These are phyloP conservation scores for Stagonosporopsis rhizophila DNA, from an alignment of 2,329 filamentous ascomycete species.

Conservation along the genomic window DNA sequence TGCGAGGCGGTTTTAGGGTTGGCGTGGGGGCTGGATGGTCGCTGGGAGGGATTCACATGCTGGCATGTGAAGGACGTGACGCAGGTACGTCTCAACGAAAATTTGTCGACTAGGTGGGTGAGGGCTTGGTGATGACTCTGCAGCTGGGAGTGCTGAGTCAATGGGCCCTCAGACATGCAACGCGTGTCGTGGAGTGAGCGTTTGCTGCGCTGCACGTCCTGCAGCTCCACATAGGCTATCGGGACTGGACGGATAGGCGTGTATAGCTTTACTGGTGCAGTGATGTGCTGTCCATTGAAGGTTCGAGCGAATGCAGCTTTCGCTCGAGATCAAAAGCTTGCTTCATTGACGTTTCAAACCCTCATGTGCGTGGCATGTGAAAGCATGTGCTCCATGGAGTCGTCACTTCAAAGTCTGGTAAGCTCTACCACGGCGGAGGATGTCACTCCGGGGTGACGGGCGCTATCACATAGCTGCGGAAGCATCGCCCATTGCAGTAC, in stretches of 20 bases:
- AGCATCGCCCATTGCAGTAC: constrained; percentile 7
- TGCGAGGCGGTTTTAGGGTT: constrained; percentile 4
- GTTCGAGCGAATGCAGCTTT: not conserved
- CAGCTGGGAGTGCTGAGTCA: not conserved
- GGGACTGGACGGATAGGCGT: not conserved
- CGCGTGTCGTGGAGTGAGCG: not conserved
- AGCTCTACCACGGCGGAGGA: constrained; percentile 1
- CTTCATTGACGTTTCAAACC: not conserved
- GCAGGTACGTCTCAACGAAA: constrained; percentile 20
- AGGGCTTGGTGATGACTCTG: not conserved
- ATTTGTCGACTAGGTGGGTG: not conserved
- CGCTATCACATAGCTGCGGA: constrained; percentile 9
- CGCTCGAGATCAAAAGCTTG: not conserved
- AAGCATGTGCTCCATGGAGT: constrained; percentile 11
- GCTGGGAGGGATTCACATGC: constrained; percentile 14
- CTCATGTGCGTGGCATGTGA: constrained; percentile 8
- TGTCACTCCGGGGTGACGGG: constrained; percentile 3
- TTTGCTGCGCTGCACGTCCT: constrained; percentile 3
- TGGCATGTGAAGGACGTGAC: constrained; percentile 18
- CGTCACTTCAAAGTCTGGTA: constrained; percentile 6
- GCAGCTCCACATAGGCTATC: constrained; percentile 3
- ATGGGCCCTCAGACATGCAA: constrained; percentile 1
- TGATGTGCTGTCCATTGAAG: not conserved
- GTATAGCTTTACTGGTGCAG: not conserved
- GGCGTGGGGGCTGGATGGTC: constrained; percentile 4